Evolutionary conservation across 2,329 filamentous ascomycete species (phyloP).

Genomic region (Sphaerulina populicola): DNA sequence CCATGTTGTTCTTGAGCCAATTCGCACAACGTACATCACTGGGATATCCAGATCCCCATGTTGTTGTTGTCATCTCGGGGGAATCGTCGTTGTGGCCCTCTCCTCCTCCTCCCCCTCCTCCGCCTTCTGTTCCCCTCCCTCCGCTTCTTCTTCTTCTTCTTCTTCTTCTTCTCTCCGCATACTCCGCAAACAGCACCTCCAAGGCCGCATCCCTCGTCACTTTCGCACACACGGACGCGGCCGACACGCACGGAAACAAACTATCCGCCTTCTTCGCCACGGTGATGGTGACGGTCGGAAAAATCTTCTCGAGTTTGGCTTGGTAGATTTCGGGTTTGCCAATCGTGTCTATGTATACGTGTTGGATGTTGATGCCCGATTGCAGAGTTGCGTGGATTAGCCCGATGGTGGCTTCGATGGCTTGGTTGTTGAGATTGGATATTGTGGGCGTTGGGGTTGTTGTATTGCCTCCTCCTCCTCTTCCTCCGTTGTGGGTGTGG

Average conservation of each 20-base stretch:
- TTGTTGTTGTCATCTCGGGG: background rate
- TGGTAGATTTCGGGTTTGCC: slow-evolving; percentile 78
- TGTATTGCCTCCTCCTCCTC: no score
- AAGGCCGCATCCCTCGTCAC: slow-evolving; percentile 87
- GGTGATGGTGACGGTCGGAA: slow-evolving; percentile 56
- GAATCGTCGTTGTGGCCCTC: no score
- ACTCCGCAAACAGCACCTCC: slow-evolving; percentile 65
- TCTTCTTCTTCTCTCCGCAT: no score
- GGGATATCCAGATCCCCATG: slow-evolving; percentile 90
- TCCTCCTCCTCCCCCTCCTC: no score
- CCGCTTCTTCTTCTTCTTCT: no score
- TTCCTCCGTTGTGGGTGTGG: no score
- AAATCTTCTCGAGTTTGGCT: slow-evolving; percentile 70
- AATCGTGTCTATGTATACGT: slow-evolving; percentile 94
- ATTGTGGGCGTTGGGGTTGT: no score
- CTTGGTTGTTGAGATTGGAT: slow-evolving; percentile 94
- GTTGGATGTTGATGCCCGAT: slow-evolving; percentile 68
- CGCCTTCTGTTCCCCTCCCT: no score
- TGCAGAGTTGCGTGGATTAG: slow-evolving; percentile 71
- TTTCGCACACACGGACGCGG: slow-evolving; percentile 90
- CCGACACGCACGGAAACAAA: slow-evolving; percentile 84
- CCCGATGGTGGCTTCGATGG: slow-evolving; percentile 80
- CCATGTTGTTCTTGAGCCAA: slow-evolving; percentile 82
- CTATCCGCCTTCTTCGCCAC: slow-evolving; percentile 73
- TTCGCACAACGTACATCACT: slow-evolving; percentile 69